These are phyloP conservation scores for Zymoseptoria passerinii DNA, from an alignment of 2,329 filamentous ascomycete genomes.

Conservation along the genomic window DNA sequence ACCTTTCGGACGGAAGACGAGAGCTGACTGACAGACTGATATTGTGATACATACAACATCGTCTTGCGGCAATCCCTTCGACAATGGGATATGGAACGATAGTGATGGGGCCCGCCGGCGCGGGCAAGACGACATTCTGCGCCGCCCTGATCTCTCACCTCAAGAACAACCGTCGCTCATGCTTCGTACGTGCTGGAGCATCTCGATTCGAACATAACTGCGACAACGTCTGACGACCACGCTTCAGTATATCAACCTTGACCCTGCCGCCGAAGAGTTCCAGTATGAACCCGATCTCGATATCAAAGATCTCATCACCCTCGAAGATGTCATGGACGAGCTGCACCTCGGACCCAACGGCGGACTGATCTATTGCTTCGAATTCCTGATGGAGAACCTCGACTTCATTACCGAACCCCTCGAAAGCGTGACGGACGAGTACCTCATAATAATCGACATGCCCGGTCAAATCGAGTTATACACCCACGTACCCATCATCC, in stretches of 20 bases:
- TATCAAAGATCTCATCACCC: conserved; percentile 87
- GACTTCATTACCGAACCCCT: conserved; percentile 83
- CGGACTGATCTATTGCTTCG: conserved; percentile 91
- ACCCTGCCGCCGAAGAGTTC: conserved; percentile 90
- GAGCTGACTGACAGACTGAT: background rate
- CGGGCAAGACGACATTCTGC: conserved; percentile 96
- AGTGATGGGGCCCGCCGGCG: conserved; percentile 95
- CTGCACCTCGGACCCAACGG: conserved; percentile 85
- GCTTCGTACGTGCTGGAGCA: conserved; percentile 45
- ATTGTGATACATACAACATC: background rate
- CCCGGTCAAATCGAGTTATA: conserved; percentile 98
- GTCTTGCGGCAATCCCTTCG: background rate
- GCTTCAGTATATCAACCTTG: conserved; percentile 76
- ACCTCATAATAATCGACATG: conserved; percentile 97
- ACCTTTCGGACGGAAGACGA: background rate
- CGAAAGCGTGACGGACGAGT: conserved; percentile 82
- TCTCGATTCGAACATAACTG: background rate
- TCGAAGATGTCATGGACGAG: conserved; percentile 96
- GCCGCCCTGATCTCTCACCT: conserved; percentile 87
- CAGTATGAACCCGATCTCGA: conserved; percentile 86
- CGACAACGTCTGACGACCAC: background rate
- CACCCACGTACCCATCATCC: conserved; percentile 89
- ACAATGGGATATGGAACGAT: conserved; percentile 63
- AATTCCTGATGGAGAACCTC: conserved; percentile 88
- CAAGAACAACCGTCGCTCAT: conserved; percentile 80